Conservation (phyloP, 2,329 filamentous ascomycete genomes). For the Xylaria sp. region DNA sequence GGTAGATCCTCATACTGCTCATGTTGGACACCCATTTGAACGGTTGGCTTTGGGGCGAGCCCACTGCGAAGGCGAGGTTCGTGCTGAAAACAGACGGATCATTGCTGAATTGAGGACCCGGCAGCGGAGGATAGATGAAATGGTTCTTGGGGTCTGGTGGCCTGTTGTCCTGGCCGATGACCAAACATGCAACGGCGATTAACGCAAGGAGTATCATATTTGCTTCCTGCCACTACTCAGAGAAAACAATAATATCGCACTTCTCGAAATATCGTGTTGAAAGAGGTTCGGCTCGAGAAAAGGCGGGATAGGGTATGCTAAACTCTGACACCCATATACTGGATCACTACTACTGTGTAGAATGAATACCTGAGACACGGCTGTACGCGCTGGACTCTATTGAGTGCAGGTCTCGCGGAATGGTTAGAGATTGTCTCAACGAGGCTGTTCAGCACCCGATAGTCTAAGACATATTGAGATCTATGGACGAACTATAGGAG, state of each 20-base stretch:
- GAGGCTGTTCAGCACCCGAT: too few species aligned
- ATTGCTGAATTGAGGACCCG: not conserved
- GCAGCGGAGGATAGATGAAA: not conserved
- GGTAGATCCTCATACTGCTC: slow-evolving; percentile 1
- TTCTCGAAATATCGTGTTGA: not conserved
- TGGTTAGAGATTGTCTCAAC: too few species aligned
- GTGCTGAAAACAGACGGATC: not conserved
- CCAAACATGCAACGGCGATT: not conserved
- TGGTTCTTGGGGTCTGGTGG: not conserved
- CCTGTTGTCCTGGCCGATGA: not conserved
- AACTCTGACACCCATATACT: not conserved
- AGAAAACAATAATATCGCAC: not conserved
- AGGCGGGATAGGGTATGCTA: not conserved
- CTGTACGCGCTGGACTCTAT: too few species aligned
- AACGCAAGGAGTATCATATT: not conserved
- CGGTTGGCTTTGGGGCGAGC: slow-evolving; percentile 1
- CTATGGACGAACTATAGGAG: not conserved
- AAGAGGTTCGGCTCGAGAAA: not conserved
- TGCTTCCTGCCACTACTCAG: not conserved
- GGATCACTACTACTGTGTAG: not conserved
- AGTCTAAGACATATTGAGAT: too few species aligned
- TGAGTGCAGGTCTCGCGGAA: too few species aligned
- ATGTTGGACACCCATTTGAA: slow-evolving; percentile 3
- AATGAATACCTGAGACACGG: not conserved
- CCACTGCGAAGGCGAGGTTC: not conserved